phyloP scores from a whole-genome alignment of 495 filamentous ascomycete species.

The Hypoxylon fuscum region DNA sequence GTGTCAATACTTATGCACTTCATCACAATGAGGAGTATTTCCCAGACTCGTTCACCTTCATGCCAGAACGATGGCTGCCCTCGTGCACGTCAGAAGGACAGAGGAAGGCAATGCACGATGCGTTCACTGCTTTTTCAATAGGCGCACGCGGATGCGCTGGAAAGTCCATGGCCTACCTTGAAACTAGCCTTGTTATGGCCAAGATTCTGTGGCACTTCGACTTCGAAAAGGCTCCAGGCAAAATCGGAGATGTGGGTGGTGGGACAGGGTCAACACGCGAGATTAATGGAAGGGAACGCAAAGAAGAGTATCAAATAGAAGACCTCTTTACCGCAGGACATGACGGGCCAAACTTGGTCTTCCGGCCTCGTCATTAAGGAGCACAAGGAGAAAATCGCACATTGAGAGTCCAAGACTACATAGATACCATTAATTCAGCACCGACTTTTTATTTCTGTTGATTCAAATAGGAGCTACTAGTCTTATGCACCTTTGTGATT shows the following conservation, averaged over 20 bases:
- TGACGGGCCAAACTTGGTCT: too few relatives aligned
- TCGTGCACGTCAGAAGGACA: too few relatives aligned
- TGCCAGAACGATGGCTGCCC: slow-evolving; percentile 54
- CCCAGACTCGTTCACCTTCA: slow-evolving; percentile 45
- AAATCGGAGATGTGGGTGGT: slow-evolving; percentile 2
- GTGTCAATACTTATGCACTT: slow-evolving; percentile 47
- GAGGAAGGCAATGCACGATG: too few relatives aligned
- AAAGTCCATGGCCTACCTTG: slow-evolving; percentile 47
- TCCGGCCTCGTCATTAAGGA: too few relatives aligned
- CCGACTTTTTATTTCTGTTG: too few relatives aligned
- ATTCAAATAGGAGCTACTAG: too few relatives aligned
- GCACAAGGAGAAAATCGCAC: too few relatives aligned
- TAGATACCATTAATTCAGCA: too few relatives aligned
- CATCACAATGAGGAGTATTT: slow-evolving; percentile 51
- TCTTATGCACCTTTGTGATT: too few relatives aligned
- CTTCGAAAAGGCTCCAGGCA: slow-evolving; percentile 39
- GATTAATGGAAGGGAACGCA: slow-evolving; percentile 35
- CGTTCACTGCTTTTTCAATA: slow-evolving; percentile 42
- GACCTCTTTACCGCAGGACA: too few relatives aligned
- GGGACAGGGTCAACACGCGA: slow-evolving; percentile 5
- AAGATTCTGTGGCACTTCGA: slow-evolving; percentile 54
- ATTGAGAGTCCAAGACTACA: too few relatives aligned
- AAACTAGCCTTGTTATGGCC: slow-evolving; percentile 49
- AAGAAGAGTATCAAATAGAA: slow-evolving; percentile 51
- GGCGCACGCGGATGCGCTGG: slow-evolving; percentile 47